Evolutionary conservation across 2,329 filamentous ascomycete species (phyloP).

Genomic region (Cephalotrichum gorgonifer): DNA sequence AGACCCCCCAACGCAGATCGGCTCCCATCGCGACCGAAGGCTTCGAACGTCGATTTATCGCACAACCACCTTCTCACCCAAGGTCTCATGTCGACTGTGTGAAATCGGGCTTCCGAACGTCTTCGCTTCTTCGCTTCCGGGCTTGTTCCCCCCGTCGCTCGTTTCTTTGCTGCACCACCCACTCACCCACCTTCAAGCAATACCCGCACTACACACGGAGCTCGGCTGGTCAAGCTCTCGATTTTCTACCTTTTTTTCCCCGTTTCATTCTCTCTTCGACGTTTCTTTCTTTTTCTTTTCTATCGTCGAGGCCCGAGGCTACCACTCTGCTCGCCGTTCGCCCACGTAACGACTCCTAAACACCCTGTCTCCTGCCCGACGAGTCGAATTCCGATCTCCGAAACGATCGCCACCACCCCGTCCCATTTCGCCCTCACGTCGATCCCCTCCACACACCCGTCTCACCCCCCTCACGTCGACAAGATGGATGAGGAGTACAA

Average conservation of each 20-base stretch:
- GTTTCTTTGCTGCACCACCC: constrained; percentile 6
- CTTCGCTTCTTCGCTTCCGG: constrained; percentile 4
- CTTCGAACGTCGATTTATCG: not conserved
- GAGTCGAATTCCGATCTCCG: constrained; percentile 1
- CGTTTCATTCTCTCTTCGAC: constrained; percentile 7
- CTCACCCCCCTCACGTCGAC: not conserved
- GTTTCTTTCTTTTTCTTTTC: constrained; percentile 8
- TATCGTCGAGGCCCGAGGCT: constrained; percentile 1
- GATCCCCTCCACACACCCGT: not conserved
- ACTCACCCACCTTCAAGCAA: constrained; percentile 9
- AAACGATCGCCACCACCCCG: constrained; percentile 3
- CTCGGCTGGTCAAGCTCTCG: constrained; percentile 6
- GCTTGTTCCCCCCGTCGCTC: constrained; percentile 7
- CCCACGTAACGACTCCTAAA: not conserved
- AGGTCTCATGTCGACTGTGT: not conserved
- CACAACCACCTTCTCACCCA: not conserved
- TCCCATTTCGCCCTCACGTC: not conserved
- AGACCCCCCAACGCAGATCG: not conserved
- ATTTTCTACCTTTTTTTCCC: constrained; percentile 5
- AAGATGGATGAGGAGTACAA: constrained; percentile 7
- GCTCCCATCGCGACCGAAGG: not conserved
- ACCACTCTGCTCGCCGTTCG: constrained; percentile 1
- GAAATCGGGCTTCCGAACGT: not conserved
- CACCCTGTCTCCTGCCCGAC: not conserved
- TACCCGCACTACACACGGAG: constrained; percentile 7